These are phyloP conservation scores for Kazachstania psychrophila DNA, from an alignment of 805 yeast genomes.

Conservation along the genomic window DNA sequence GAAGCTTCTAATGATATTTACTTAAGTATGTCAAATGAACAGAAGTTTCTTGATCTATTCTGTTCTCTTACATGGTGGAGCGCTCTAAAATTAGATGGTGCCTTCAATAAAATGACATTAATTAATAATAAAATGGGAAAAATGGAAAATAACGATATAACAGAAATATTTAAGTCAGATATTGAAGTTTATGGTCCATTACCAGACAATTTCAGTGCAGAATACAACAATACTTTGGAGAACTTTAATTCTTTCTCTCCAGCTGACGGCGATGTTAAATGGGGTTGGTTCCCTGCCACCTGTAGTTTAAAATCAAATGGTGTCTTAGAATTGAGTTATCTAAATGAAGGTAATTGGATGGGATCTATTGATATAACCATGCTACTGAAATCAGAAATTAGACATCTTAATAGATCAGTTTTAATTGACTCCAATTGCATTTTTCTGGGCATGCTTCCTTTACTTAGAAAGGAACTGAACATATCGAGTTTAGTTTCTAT, in stretches of 20 bases:
- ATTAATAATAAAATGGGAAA: not conserved
- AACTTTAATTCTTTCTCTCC: no score
- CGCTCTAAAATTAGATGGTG: conserved; percentile 41
- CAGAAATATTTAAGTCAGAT: conserved; percentile 44
- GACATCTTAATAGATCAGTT: conserved; percentile 54
- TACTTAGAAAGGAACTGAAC: conserved; percentile 37
- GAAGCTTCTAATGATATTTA: conserved; percentile 7
- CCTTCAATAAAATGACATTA: conserved; percentile 39
- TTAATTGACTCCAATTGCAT: conserved; percentile 50
- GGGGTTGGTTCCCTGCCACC: conserved; percentile 67
- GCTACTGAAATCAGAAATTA: conserved; percentile 50
- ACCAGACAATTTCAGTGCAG: conserved; percentile 10
- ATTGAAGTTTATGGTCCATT: conserved; percentile 59
- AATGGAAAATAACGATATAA: not conserved
- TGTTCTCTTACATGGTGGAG: conserved; percentile 49
- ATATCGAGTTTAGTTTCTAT: not conserved
- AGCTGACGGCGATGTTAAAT: conserved; percentile 27
- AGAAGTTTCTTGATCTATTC: conserved; percentile 35
- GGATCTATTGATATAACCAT: conserved; percentile 48
- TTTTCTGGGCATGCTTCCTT: conserved; percentile 48
- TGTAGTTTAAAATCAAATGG: conserved; percentile 63
- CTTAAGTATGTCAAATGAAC: conserved; percentile 14
- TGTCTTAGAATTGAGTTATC: conserved; percentile 46
- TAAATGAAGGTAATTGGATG: conserved; percentile 52
- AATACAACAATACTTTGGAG: no score